Evolutionary conservation across 2,329 filamentous ascomycete species (phyloP).

Genomic region (Colletotrichum karsti): DNA sequence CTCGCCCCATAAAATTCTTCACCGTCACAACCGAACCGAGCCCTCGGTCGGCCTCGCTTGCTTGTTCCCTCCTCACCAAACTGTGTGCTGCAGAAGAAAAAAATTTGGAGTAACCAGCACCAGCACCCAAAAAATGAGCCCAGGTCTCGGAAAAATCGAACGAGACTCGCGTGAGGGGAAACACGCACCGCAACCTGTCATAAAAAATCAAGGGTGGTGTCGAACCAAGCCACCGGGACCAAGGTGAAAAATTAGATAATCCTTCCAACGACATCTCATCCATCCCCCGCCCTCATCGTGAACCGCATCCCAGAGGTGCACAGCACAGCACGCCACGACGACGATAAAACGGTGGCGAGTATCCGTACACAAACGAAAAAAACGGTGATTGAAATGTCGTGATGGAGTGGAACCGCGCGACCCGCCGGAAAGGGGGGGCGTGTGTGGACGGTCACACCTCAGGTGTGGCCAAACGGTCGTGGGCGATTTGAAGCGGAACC

Average conservation of each 20-base stretch:
- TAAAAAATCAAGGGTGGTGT: not conserved
- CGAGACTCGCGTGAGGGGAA: constrained; percentile 27
- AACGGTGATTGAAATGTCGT: too few species aligned
- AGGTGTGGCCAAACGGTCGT: not conserved
- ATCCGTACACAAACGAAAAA: not conserved
- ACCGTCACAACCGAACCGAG: not conserved
- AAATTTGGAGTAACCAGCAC: constrained; percentile 16
- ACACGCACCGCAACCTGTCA: too few species aligned
- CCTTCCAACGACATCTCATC: constrained; percentile 25
- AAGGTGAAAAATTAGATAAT: constrained; percentile 9
- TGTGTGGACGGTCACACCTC: too few species aligned
- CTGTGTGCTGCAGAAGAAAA: too few species aligned
- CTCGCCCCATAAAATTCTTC: not conserved
- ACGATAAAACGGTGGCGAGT: not conserved
- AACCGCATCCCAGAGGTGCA: not conserved
- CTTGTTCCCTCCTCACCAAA: not conserved
- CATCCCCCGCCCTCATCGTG: not conserved
- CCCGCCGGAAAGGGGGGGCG: not conserved
- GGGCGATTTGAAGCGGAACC: not conserved
- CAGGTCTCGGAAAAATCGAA: constrained; percentile 24
- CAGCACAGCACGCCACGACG: not conserved
- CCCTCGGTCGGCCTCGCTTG: not conserved
- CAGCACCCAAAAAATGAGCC: not conserved
- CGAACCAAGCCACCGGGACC: not conserved
- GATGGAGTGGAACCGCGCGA: too few species aligned